Evolutionary conservation across 345 rosid genomes (phyloP).

Genomic region (Arabidopsis arenosa): DNA sequence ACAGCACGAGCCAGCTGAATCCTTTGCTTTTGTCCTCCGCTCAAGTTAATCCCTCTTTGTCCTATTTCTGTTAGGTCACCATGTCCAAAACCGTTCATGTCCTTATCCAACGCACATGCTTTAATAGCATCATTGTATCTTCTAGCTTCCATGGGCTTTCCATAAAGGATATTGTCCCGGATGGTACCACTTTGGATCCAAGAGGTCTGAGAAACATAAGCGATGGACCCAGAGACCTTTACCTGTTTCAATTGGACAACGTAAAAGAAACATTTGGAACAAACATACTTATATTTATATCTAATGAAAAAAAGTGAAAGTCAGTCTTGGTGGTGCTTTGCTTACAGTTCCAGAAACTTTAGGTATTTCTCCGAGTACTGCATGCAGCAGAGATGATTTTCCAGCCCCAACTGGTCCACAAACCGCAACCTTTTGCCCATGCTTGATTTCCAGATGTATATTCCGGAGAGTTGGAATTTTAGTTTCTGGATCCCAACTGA

Average conservation of each 20-base stretch:
- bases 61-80: conserved; percentile 88
- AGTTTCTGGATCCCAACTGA: conserved; percentile 73
- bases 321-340: conserved; percentile 26
- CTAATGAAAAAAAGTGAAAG: not conserved
- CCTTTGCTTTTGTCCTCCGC: conserved; percentile 94
- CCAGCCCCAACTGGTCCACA: conserved; percentile 88
- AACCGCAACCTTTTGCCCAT: conserved; percentile 70
- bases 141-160: conserved; percentile 62
- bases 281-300: not conserved
- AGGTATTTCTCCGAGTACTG: conserved; percentile 73
- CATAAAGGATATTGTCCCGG: conserved; percentile 70
- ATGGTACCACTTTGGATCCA: conserved; percentile 91
- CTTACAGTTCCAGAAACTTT: conserved; percentile 74
- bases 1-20: conserved; percentile 83
- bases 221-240: conserved; percentile 57
- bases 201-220: conserved; percentile 78
- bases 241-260: conserved; percentile 51
- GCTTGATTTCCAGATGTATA: conserved; percentile 53
- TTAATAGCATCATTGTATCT: conserved; percentile 60
- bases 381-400: conserved; percentile 71
- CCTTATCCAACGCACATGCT: conserved; percentile 77
- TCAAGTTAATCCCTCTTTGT: conserved; percentile 85
- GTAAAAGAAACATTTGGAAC: conserved; percentile 9
- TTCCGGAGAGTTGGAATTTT: conserved; percentile 49
- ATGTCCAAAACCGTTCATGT: conserved; percentile 61